phyloP scores from a whole-genome alignment of 75 land plant species.

The Pinus albicaulis region DNA sequence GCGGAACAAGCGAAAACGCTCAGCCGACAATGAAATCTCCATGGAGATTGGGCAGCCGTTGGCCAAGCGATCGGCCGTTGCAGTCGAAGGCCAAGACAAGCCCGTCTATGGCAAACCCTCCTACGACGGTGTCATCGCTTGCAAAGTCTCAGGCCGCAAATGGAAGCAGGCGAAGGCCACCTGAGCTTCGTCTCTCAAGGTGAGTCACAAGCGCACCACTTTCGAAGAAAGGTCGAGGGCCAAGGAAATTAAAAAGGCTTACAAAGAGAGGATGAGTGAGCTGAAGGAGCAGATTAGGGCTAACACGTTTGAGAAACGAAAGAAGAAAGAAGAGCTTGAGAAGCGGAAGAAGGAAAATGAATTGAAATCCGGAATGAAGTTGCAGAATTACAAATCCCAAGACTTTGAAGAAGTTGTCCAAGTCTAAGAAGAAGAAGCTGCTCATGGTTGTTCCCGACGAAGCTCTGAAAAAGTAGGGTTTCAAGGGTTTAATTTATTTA shows the following conservation, averaged over 20 bases:
- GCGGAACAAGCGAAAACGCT: slow-evolving; percentile 61
- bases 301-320: slow-evolving; percentile 84
- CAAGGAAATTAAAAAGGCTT: slow-evolving; percentile 64
- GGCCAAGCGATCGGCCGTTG: slow-evolving; percentile 57
- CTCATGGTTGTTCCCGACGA: slow-evolving; percentile 72
- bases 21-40: not conserved
- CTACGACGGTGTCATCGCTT: slow-evolving; percentile 88
- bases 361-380: slow-evolving; percentile 53
- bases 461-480: slow-evolving; percentile 16
- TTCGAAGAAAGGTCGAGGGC: slow-evolving; percentile 54
- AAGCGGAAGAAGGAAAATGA: slow-evolving; percentile 88
- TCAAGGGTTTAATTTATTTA: too few relatives aligned
- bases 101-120: slow-evolving; percentile 68
- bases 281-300: slow-evolving; percentile 83
- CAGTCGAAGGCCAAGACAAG: slow-evolving; percentile 45
- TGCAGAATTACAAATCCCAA: slow-evolving; percentile 90
- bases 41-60: slow-evolving; percentile 10
- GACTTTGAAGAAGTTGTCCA: slow-evolving; percentile 86
- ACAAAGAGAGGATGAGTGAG: slow-evolving; percentile 68
- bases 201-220: slow-evolving; percentile 31
- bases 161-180: slow-evolving; percentile 73
- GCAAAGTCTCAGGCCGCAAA: slow-evolving; percentile 79
- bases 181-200: slow-evolving; percentile 62
- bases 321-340: slow-evolving; percentile 71
- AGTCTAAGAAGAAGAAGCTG: slow-evolving; percentile 65